Conservation (phyloP, 1,284 basidiomycete genomes). For the Cryptococcus wingfieldii region DNA sequence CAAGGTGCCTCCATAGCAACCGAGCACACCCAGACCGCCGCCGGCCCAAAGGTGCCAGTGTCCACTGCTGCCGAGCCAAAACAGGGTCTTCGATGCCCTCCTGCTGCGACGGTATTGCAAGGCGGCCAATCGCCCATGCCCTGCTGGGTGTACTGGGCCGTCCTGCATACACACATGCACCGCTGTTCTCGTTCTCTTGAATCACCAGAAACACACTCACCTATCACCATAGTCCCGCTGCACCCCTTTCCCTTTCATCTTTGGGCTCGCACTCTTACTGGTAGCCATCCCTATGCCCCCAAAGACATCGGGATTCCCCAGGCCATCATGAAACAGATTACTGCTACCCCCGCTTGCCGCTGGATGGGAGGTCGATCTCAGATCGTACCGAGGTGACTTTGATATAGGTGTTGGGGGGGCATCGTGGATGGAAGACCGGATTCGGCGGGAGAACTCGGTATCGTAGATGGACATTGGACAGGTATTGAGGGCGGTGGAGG, state of each 20-base stretch:
- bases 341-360: neutral
- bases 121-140: no score
- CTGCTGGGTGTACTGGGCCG: neutral
- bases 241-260: slow-evolving; percentile 30
- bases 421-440: slow-evolving; percentile 22
- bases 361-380: slow-evolving; percentile 3
- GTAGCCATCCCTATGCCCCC: slow-evolving; percentile 27
- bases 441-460: slow-evolving; percentile 36
- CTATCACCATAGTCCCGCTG: slow-evolving; percentile 47
- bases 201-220: slow-evolving; percentile 24
- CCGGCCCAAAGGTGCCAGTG: no score
- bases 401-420: slow-evolving; percentile 9
- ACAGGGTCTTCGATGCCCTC: no score
- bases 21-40: no score
- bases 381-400: slow-evolving; percentile 7
- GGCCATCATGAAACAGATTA: neutral
- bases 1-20: no score
- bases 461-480: slow-evolving; percentile 32
- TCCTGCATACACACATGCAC: neutral
- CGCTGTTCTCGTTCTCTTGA: no score
- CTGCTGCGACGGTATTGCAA: no score
- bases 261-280: slow-evolving; percentile 23
- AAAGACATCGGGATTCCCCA: slow-evolving; percentile 31
- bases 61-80: no score
- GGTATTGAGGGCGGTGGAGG: neutral